Evolutionary conservation across 129 eudicot genomes (phyloP).

Genomic region (Flaveria linearis): DNA sequence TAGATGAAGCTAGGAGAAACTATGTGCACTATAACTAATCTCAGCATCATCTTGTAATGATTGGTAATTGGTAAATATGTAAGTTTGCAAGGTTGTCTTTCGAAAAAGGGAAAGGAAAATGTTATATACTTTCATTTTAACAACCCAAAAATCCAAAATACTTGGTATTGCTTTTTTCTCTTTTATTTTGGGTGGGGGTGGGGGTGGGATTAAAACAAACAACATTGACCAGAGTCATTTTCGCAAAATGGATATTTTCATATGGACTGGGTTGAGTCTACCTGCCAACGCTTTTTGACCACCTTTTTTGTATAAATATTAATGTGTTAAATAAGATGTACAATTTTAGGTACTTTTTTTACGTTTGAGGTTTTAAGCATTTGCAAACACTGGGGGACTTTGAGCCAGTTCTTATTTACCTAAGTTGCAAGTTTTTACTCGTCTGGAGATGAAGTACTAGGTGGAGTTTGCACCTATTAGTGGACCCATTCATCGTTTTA

Average conservation of each 20-base stretch:
- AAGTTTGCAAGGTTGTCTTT: background rate
- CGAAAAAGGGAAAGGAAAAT: background rate
- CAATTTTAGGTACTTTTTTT: background rate
- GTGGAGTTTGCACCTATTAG: background rate
- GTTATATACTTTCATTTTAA: background rate
- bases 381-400: background rate
- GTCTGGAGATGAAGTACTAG: background rate
- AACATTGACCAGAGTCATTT: no score
- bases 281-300: background rate
- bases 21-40: background rate
- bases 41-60: background rate
- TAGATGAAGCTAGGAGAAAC: conserved; percentile 8
- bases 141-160: background rate
- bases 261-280: background rate
- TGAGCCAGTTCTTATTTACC: background rate
- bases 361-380: background rate
- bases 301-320: background rate
- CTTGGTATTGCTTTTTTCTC: background rate
- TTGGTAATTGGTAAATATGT: background rate
- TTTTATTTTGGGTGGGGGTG: background rate
- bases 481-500: background rate
- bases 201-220: background rate
- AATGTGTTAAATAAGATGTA: background rate
- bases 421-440: background rate
- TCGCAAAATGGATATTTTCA: no score